These are phyloP conservation scores for Solanum chiquidenum DNA, from an alignment of 257 asterid species.

Conservation along the genomic window DNA sequence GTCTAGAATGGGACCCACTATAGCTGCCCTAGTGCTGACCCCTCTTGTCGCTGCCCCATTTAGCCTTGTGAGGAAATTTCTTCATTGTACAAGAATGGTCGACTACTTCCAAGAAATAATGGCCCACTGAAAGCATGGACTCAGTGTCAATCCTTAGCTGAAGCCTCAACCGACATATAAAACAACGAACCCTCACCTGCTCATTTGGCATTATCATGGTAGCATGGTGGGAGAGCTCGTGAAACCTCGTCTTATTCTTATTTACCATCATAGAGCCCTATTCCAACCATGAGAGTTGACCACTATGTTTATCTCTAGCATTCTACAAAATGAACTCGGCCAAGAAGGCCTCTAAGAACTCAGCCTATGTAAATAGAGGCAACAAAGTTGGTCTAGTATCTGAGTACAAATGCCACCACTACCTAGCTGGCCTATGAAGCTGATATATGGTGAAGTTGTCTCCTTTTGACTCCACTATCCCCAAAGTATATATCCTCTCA, in stretches of 20 bases:
- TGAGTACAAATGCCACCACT: not conserved
- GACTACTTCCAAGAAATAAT: not conserved
- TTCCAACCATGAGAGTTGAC: not conserved
- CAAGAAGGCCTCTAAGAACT: not conserved
- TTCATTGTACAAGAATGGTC: not conserved
- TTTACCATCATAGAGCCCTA: not conserved
- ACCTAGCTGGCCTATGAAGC: not conserved
- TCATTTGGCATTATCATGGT: not conserved
- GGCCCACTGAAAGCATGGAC: not conserved
- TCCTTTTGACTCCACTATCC: not conserved
- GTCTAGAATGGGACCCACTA: not conserved
- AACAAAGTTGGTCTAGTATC: too few species aligned
- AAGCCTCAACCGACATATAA: not conserved
- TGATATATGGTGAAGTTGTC: not conserved
- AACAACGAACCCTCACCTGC: not conserved
- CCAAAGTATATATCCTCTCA: not conserved
- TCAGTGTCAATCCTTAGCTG: not conserved
- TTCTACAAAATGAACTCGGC: not conserved
- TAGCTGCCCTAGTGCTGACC: not conserved
- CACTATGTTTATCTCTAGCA: not conserved
- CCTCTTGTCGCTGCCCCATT: not conserved
- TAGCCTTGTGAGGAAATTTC: not conserved
- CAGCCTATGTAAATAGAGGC: not conserved
- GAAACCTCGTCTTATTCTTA: not conserved
- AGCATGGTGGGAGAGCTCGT: not conserved